Evolutionary conservation across 2,329 filamentous ascomycete genomes (phyloP).

Genomic region (Neofusicoccum sp.): DNA sequence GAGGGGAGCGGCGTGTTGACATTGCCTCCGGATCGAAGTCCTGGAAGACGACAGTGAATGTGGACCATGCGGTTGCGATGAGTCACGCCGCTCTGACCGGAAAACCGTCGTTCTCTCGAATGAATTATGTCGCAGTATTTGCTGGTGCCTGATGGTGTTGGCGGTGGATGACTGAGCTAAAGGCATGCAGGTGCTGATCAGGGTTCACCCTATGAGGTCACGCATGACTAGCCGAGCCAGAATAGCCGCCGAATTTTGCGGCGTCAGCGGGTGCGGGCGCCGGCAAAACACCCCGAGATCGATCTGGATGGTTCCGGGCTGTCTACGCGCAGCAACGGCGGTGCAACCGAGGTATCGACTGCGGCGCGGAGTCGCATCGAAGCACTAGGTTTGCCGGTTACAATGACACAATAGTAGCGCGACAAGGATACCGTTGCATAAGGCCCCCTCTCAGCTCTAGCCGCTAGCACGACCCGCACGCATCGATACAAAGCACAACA

Average conservation of each 20-base stretch:
- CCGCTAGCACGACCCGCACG: background rate
- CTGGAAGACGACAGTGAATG: too few relatives aligned
- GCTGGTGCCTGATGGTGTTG: background rate
- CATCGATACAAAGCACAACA: constrained; percentile 5
- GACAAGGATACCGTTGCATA: constrained; percentile 2
- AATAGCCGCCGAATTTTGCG: background rate
- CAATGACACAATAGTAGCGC: background rate
- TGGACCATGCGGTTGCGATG: too few relatives aligned
- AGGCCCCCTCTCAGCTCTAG: background rate
- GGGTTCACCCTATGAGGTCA: constrained; percentile 9
- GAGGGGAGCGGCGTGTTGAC: too few relatives aligned
- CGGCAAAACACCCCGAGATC: background rate
- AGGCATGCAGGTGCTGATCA: constrained; percentile 5
- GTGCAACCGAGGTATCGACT: constrained; percentile 1
- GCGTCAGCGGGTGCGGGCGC: background rate
- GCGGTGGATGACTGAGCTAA: background rate
- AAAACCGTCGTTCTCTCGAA: background rate
- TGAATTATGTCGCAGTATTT: too few relatives aligned
- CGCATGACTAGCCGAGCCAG: background rate
- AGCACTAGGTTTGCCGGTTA: too few relatives aligned
- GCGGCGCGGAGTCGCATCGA: background rate
- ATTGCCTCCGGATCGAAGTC: too few relatives aligned
- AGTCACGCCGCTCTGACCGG: too few relatives aligned
- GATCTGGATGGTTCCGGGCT: too few relatives aligned
- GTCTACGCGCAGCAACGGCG: background rate